A percentile compares a stretch with the other conserved stretches of the same genome.
These are phyloP conservation scores for Irineochytrium annulatum DNA, from an alignment of 192 early-diverging fungal species.

Conservation along the genomic window DNA sequence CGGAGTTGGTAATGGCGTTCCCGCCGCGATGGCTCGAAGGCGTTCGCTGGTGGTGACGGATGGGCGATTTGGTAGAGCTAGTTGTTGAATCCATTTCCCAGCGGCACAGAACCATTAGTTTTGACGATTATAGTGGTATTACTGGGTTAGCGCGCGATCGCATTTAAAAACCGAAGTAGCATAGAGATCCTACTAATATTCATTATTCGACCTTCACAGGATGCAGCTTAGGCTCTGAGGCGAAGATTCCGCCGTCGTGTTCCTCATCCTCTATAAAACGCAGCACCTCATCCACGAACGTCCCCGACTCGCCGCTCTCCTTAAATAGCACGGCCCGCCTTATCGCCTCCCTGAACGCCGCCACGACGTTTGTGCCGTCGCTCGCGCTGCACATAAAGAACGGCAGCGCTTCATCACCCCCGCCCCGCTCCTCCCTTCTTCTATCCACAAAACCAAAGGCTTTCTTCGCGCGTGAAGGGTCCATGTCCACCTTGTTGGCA, in stretches of 20 bases:
- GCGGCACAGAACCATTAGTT: too few species aligned
- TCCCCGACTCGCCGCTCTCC: constrained; percentile 30
- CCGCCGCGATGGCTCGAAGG: too few species aligned
- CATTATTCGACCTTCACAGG: too few species aligned
- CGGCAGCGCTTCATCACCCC: constrained; percentile 12
- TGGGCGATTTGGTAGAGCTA: too few species aligned
- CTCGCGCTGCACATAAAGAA: constrained; percentile 46
- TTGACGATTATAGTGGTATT: too few species aligned
- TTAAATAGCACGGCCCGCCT: constrained; percentile 41
- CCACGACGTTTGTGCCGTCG: constrained; percentile 57
- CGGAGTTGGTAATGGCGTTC: too few species aligned
- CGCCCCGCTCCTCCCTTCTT: constrained; percentile 27
- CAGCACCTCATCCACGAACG: constrained; percentile 50
- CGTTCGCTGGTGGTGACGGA: too few species aligned
- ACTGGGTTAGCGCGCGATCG: too few species aligned
- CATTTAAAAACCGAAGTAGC: too few species aligned
- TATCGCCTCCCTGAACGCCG: constrained; percentile 50
- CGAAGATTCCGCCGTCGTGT: constrained; percentile 14
- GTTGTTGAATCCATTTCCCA: too few species aligned
- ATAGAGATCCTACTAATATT: too few species aligned
- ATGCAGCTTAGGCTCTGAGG: constrained; percentile 8
- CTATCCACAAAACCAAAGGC: constrained; percentile 49
- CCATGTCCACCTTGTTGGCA: constrained; percentile 61
- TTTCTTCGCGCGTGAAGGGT: constrained; percentile 49
- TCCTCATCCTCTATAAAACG: constrained; percentile 47